Base-by-base conservation (phyloP, 1,284 basidiomycete species). In the Cystobasidium sp. region DNA sequence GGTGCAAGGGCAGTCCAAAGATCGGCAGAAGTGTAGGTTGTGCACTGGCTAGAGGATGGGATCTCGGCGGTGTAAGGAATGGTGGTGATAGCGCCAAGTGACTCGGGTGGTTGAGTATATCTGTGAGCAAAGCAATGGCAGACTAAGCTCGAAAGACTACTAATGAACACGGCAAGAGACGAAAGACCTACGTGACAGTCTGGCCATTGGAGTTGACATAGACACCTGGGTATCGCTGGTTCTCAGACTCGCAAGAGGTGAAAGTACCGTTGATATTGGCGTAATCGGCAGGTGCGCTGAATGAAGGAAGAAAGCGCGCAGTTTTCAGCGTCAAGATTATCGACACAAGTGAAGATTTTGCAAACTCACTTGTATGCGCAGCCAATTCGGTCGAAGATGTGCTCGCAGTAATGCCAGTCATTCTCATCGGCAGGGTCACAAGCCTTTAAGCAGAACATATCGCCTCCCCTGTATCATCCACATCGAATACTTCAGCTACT, bases 11-110 rank as follows among this genome's bases (percentile, higher is more conserved):
- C 75, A 1, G 83, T 84, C 82, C 83, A 91, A 39, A 91, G 83
- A 24, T 84, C 85, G 0, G 85, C 79, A 16, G 87, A 88, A 24
- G 84, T 79, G 81, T 85, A 88, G 1, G 86, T 85, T 41, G 84
- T 83, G 80, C 91, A 93, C 82, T 87, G 87, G 62, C 87, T 88
- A 39, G 86, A 87, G 0, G 87, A 82, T 6, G 91, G 89, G 39
- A 88, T 81, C 9, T 80, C 81, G 10, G 90, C 84, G 0, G 84
- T 84, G 83, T 90, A 92, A 0, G 90, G 89, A 43, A 90, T 84
- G 9, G 84, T 84, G 55, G 82, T 82, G 80, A 88, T 88, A 8
- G 86, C 80, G 12, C 88, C 87, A 49, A 88, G 83, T 9, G 85
- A 85, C 78, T 89, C 87, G 53, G 88, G 83, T 24, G 88, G 88